phyloP scores from a whole-genome alignment of 2,329 filamentous ascomycete genomes.

The Emydomyces testavorans region DNA sequence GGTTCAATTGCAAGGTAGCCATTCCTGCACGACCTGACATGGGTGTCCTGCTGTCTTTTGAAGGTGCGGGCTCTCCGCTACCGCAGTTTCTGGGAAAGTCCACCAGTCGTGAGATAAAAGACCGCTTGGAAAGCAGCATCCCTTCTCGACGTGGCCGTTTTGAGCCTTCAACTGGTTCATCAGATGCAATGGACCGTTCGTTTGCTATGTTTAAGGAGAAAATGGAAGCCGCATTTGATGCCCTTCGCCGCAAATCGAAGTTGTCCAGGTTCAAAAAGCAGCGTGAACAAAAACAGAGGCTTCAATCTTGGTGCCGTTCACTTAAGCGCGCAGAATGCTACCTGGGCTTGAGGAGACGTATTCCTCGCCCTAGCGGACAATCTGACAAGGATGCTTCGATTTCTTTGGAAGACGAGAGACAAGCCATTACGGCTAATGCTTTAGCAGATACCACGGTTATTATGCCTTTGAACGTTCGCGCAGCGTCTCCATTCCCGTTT shows the following conservation, averaged over 20 bases:
- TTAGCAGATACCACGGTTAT: conserved; percentile 21
- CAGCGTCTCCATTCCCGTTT: conserved; percentile 37
- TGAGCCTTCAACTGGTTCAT: conserved; percentile 21
- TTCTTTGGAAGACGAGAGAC: conserved; percentile 20
- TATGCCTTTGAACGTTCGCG: conserved; percentile 35
- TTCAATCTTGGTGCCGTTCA: conserved; percentile 44
- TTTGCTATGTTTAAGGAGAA: conserved; percentile 42
- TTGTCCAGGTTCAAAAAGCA: conserved; percentile 40
- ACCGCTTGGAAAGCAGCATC: conserved; percentile 26
- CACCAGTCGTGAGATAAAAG: conserved; percentile 36
- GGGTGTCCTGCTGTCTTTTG: conserved; percentile 53
- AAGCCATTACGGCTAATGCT: conserved; percentile 20
- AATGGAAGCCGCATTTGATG: conserved; percentile 42
- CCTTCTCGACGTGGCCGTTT: conserved; percentile 19
- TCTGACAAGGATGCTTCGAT: conserved; percentile 15
- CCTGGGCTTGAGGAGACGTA: conserved; percentile 51
- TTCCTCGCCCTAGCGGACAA: conserved; percentile 14
- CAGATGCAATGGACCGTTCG: conserved; percentile 22
- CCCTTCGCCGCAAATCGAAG: conserved; percentile 42
- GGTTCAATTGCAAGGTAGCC: conserved; percentile 40
- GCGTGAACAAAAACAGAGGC: conserved; percentile 39
- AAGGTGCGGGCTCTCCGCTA: conserved; percentile 46
- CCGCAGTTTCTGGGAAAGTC: conserved; percentile 58
- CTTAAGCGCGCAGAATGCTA: conserved; percentile 57
- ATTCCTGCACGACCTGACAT: conserved; percentile 47